Conservation (phyloP, 2,329 filamentous ascomycete species). For the Phyllosticta paracitricarpa region DNA sequence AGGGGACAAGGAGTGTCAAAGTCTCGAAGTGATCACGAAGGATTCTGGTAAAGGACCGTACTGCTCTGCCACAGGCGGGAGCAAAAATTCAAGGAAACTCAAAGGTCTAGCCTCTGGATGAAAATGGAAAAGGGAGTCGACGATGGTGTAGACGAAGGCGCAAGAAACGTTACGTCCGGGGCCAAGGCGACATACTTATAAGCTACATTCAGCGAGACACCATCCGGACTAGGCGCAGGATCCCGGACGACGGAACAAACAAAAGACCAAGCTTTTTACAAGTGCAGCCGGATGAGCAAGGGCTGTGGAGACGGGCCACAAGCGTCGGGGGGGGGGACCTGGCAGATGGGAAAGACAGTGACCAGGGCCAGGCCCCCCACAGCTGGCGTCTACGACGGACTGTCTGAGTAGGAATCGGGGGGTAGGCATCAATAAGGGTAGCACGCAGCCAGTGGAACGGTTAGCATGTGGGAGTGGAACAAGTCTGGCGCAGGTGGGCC, state of each 20-base stretch:
- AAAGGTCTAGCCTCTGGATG: constrained; percentile 9
- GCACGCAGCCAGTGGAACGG: not conserved
- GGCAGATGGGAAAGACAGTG: not conserved
- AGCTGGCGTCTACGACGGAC: not conserved
- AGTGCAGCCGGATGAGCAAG: not conserved
- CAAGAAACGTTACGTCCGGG: not conserved
- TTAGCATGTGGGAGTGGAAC: not conserved
- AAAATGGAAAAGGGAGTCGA: not conserved
- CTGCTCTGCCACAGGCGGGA: constrained; percentile 9
- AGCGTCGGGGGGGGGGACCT: not conserved
- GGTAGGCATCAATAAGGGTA: not conserved
- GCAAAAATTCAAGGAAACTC: constrained; percentile 4
- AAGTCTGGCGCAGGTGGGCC: not conserved
- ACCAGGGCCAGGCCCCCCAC: not conserved
- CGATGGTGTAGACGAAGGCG: not conserved
- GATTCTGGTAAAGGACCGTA: constrained; percentile 2
- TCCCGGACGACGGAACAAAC: not conserved
- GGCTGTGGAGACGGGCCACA: not conserved
- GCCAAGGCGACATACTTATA: constrained; percentile 7
- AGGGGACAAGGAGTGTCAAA: constrained; percentile 1
- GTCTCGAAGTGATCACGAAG: constrained; percentile 5
- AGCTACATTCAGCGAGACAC: not conserved
- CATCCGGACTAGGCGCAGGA: not conserved
- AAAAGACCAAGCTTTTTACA: not conserved
- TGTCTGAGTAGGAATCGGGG: not conserved